phyloP scores from a whole-genome alignment of 768 basidiomycete genomes.

The Hericium coralloides region DNA sequence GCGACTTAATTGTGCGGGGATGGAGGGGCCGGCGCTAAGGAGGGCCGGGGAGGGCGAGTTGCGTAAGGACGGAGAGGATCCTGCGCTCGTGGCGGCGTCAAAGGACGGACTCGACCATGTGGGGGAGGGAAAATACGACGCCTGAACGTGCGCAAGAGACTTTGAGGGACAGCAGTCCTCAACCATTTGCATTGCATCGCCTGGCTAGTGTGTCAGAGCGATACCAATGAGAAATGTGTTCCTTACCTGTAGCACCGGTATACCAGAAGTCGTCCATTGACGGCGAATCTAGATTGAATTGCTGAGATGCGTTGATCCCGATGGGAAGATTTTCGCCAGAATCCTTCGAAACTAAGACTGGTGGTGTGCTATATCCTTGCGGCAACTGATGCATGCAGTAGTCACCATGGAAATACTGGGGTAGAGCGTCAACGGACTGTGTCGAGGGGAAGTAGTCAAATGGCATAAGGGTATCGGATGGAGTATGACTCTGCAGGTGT shows the following conservation, averaged over 20 bases:
- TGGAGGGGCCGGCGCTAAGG: not conserved
- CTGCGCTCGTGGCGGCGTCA: not conserved
- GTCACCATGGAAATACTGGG: not conserved
- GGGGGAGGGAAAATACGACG: not conserved
- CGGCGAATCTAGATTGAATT: not conserved
- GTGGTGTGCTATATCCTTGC: too few relatives aligned
- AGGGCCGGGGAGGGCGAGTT: not conserved
- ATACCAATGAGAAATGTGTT: not conserved
- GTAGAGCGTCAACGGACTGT: not conserved
- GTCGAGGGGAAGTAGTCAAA: not conserved
- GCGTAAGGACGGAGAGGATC: not conserved
- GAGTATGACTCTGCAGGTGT: not conserved
- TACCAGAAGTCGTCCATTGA: not conserved
- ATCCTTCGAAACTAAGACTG: not conserved
- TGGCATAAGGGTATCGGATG: not conserved
- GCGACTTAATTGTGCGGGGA: not conserved
- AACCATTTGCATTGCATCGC: not conserved
- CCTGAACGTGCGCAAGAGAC: not conserved
- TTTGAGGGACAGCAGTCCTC: not conserved
- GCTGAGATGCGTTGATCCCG: not conserved
- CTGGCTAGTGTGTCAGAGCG: not conserved
- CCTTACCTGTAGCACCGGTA: not conserved
- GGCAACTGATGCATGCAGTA: not conserved
- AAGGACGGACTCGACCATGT: not conserved
- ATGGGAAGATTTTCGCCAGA: not conserved